phyloP scores from a whole-genome alignment of 495 filamentous ascomycete species.

The Parathielavia appendiculata region DNA sequence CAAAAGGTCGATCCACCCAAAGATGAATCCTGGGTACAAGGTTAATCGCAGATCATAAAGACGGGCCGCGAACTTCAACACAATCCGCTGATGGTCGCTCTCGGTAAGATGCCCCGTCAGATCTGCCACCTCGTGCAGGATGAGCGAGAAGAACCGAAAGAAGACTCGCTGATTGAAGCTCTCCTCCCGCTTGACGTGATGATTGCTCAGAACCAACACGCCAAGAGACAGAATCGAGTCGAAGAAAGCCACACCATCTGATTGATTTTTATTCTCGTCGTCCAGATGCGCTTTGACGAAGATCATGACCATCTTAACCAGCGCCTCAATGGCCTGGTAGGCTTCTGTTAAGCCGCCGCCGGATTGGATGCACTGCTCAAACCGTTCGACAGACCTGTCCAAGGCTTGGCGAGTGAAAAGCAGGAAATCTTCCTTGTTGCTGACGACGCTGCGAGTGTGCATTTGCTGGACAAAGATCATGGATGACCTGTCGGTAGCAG shows the following conservation, averaged over 20 bases:
- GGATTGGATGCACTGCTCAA: constrained; percentile 59
- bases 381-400: constrained; percentile 69
- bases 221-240: constrained; percentile 69
- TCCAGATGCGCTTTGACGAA: constrained; percentile 62
- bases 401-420: constrained; percentile 77
- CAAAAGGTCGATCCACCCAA: constrained; percentile 76
- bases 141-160: constrained; percentile 81
- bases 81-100: constrained; percentile 61
- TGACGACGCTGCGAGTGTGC: constrained; percentile 63
- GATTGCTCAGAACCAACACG: constrained; percentile 75
- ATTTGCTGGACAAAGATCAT: constrained; percentile 80
- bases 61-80: constrained; percentile 67
- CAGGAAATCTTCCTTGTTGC: constrained; percentile 64
- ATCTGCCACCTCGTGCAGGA: constrained; percentile 59
- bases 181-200: constrained; percentile 76
- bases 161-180: constrained; percentile 83
- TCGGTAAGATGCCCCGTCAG: constrained; percentile 36
- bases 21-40: constrained; percentile 73
- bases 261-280: constrained; percentile 44
- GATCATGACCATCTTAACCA: constrained; percentile 74
- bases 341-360: constrained; percentile 60
- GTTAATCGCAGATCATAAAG: constrained; percentile 70
- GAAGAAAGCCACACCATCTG: constrained; percentile 59
- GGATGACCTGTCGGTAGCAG: constrained; percentile 63
- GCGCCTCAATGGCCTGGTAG: constrained; percentile 74